Conservation (phyloP, 140 eudicot species). For the Stevia rebaudiana region DNA sequence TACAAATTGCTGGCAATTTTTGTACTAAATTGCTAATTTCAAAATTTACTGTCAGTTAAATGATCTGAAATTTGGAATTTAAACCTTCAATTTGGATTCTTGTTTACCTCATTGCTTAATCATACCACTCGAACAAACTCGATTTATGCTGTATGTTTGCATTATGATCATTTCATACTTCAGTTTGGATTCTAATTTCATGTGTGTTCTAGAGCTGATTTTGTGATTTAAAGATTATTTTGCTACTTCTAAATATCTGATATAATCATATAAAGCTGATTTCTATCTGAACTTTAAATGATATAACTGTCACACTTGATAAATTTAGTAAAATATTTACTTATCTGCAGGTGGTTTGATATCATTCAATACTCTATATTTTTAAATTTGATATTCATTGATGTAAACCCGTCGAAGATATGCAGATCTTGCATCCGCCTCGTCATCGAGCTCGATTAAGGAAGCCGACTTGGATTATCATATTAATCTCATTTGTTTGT, state of each 20-base stretch:
- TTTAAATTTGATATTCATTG: background rate
- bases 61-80: background rate
- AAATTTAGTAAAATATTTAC: slow-evolving; percentile 5
- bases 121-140: background rate
- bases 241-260: background rate
- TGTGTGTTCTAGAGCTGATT: background rate
- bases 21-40: background rate
- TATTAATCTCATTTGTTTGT: slow-evolving; percentile 64
- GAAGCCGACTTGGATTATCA: slow-evolving; percentile 90
- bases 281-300: slow-evolving; percentile 1
- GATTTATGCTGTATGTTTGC: background rate
- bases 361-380: background rate
- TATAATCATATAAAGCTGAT: background rate
- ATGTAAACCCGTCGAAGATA: slow-evolving; percentile 35
- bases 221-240: background rate
- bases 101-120: background rate
- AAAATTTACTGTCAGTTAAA: background rate
- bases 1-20: too few relatives aligned
- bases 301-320: background rate
- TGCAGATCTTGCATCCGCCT: slow-evolving; percentile 57
- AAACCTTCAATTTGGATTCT: background rate
- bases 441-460: slow-evolving; percentile 64
- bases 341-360: slow-evolving; percentile 17
- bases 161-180: background rate
- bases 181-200: background rate